These are phyloP conservation scores for Durotheca rogersii DNA, from an alignment of 495 filamentous ascomycete species.

Conservation along the genomic window DNA sequence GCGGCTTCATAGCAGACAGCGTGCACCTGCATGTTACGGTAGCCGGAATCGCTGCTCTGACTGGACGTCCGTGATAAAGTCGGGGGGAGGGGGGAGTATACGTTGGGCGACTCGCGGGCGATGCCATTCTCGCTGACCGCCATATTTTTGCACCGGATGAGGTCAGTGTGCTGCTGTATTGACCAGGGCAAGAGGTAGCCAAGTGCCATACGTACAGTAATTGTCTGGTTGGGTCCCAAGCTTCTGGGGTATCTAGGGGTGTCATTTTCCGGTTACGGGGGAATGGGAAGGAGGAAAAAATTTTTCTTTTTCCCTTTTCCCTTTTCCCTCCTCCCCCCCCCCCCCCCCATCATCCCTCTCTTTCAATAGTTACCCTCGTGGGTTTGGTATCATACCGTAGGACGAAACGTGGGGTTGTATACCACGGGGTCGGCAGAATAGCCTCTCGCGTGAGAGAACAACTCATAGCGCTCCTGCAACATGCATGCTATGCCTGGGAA, in stretches of 20 bases:
- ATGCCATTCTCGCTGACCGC: conserved; percentile 22
- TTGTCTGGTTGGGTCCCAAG: conserved; percentile 26
- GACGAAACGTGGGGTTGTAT: conserved; percentile 34
- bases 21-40: conserved; percentile 24
- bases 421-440: conserved; percentile 30
- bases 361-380: conserved; percentile 19
- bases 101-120: background rate
- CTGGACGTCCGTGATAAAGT: conserved; percentile 12
- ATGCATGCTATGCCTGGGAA: conserved; percentile 31
- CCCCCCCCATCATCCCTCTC: no score
- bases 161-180: conserved; percentile 29
- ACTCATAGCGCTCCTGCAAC: conserved; percentile 28
- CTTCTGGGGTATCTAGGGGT: conserved; percentile 23
- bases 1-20: conserved; percentile 18
- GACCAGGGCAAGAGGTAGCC: conserved; percentile 27
- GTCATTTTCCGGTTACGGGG: conserved; percentile 22
- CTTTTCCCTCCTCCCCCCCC: no score
- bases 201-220: conserved; percentile 26
- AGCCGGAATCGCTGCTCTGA: conserved; percentile 13
- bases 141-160: conserved; percentile 20
- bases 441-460: conserved; percentile 29
- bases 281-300: conserved; percentile 20
- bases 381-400: conserved; percentile 32
- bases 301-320: conserved; percentile 10
- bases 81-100: conserved; percentile 16